Evolutionary conservation across 441 rosid species (phyloP).

Genomic region (Jatropha multifida): DNA sequence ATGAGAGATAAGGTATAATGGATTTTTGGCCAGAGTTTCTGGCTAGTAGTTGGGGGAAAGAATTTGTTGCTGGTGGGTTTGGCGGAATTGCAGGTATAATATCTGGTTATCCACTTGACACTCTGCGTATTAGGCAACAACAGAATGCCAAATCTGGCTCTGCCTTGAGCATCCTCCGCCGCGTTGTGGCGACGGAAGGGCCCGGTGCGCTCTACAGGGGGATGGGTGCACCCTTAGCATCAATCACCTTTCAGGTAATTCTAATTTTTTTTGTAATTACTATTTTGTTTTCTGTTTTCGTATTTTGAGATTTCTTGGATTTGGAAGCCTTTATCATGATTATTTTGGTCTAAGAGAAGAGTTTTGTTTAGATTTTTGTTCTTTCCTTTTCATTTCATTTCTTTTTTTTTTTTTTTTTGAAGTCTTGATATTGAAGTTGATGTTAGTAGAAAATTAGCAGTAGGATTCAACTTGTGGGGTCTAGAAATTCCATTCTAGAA

Average conservation of each 20-base stretch:
- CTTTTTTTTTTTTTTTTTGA: background rate
- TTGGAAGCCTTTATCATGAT: background rate
- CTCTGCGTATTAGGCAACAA: slow-evolving; percentile 82
- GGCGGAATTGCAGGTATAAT: slow-evolving; percentile 95
- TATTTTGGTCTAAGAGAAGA: background rate
- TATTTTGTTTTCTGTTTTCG: background rate
- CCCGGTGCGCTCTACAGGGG: slow-evolving; percentile 79
- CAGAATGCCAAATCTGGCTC: slow-evolving; percentile 66
- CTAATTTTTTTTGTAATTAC: background rate
- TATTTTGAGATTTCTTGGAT: too few species aligned
- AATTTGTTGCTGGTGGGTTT: slow-evolving; percentile 79
- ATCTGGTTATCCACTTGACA: slow-evolving; percentile 91
- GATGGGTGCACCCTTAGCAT: slow-evolving; percentile 91
- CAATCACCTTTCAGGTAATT: slow-evolving; percentile 89
- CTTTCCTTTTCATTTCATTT: too few species aligned
- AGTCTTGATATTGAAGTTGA: background rate
- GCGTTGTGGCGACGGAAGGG: slow-evolving; percentile 58
- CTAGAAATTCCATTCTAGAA: background rate
- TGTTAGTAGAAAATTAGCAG: background rate
- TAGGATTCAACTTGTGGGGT: background rate
- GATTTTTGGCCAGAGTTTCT: slow-evolving; percentile 39
- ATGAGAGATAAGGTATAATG: slow-evolving; percentile 16
- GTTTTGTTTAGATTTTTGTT: background rate
- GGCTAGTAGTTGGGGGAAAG: slow-evolving; percentile 33
- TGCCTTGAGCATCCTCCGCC: slow-evolving; percentile 60